Base-by-base conservation (phyloP, 1,284 basidiomycete species). In the Papiliotrema fonsecae region DNA sequence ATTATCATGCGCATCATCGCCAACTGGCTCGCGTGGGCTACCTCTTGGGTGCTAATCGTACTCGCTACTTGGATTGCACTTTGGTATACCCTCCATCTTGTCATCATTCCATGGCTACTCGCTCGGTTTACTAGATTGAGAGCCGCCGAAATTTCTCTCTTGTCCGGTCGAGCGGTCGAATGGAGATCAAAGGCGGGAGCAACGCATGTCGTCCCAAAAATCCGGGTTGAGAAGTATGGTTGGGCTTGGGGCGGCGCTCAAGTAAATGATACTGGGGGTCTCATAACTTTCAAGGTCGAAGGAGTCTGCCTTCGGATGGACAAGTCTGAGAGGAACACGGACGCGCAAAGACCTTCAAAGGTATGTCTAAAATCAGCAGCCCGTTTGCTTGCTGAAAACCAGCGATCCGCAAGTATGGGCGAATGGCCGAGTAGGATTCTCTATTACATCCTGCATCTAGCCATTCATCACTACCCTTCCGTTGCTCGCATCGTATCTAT, bases 391-490 rank as follows among this genome's bases (percentile, higher is more conserved):
- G n/a, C n/a, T n/a, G n/a, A n/a, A n/a, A n/a, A n/a, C n/a, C n/a
- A n/a, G n/a, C n/a, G n/a, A n/a, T n/a, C n/a, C n/a, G n/a, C n/a
- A n/a, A n/a, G n/a, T 21, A 32, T 18, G 42, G 42, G n/a, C 27
- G 42, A 22, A 31, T 46, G 7, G 35, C 35, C 6, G 25, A 35
- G 26, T 46, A 31, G 35, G 39, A 46, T 30, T n/a, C 18, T 49
- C 28, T 45, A 48, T 10, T 51, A 26, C n/a, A 16, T 47, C 34
- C 45, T 61, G 6, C 59, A 64, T 44, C 46, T 67, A 4, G 32
- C 61, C 32, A 54, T 70, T 9, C 61, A 69, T 37, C 64, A 73
- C 47, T 69, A 63, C 44, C 58, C 65, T 3, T 56, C 54, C 18
- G 36, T 71, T 39, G 58, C 61, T 16, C 50, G 59, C 16, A 42